Percentiles rank a stretch among this genome's conserved stretches.
These are phyloP conservation scores for Nicotiana noctiflora DNA, from an alignment of 257 asterid genomes.

Conservation along the genomic window DNA sequence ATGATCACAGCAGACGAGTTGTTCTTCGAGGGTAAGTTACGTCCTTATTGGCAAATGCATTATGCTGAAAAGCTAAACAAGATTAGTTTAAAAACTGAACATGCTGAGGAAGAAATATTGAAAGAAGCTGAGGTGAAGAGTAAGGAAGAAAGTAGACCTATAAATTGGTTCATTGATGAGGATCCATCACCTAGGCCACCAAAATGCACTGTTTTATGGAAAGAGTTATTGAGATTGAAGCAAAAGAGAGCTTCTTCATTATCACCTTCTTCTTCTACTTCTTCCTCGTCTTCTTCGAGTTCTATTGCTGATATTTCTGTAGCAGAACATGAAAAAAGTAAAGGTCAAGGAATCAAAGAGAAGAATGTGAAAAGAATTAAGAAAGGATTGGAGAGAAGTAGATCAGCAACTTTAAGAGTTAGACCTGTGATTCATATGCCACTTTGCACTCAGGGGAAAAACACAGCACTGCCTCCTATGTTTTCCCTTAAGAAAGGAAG, in stretches of 20 bases:
- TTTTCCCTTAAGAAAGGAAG: conserved; percentile 49
- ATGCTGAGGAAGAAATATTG: not conserved
- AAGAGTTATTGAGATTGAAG: conserved; percentile 63
- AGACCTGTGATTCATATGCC: conserved; percentile 77
- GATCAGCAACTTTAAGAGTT: conserved; percentile 42
- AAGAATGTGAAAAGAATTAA: conserved; percentile 42
- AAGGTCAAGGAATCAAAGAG: conserved; percentile 24
- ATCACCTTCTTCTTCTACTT: conserved; percentile 44
- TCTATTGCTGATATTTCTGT: conserved; percentile 19
- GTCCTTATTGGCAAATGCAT: conserved; percentile 59
- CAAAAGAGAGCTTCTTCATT: conserved; percentile 44
- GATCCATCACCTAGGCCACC: conserved; percentile 97
- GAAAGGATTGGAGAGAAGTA: conserved; percentile 65
- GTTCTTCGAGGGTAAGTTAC: conserved; percentile 63
- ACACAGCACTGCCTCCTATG: conserved; percentile 45
- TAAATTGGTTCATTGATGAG: conserved; percentile 70
- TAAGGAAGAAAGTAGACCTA: conserved; percentile 34
- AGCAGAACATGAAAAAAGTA: conserved; percentile 24
- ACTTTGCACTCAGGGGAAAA: conserved; percentile 51
- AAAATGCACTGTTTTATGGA: conserved; percentile 80
- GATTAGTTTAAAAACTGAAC: conserved; percentile 32
- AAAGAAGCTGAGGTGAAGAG: not conserved
- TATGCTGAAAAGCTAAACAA: conserved; percentile 45
- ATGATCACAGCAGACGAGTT: conserved; percentile 79
- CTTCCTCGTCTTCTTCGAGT: conserved; percentile 37